Conservation (phyloP, 768 basidiomycete species). For the Pleurotus sapidus region DNA sequence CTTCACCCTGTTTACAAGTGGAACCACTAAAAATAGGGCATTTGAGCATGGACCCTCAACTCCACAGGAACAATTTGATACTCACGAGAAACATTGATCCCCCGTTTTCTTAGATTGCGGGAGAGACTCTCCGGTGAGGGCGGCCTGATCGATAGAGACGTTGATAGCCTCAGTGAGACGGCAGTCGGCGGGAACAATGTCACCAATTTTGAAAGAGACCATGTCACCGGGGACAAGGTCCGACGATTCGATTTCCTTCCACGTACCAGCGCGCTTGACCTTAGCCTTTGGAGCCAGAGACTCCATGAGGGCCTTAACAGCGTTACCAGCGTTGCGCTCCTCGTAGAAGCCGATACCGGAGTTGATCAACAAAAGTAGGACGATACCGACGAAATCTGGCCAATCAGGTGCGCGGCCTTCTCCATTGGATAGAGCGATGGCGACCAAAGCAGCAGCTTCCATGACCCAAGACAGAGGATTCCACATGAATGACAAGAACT, state of each 20-base stretch:
- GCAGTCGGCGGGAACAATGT: slow-evolving; percentile 97
- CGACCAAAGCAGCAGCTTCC: slow-evolving; percentile 94
- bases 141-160: slow-evolving; percentile 97
- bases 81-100: slow-evolving; percentile 98
- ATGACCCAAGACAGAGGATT: slow-evolving; percentile 99
- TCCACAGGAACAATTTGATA: slow-evolving; percentile 19
- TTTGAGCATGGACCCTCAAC: slow-evolving; percentile 1
- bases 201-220: slow-evolving; percentile 98
- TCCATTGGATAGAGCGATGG: slow-evolving; percentile 96
- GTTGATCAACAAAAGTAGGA: slow-evolving; percentile 89
- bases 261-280: slow-evolving; percentile 80
- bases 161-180: slow-evolving; percentile 96
- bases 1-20: slow-evolving; percentile 98
- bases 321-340: slow-evolving; percentile 95
- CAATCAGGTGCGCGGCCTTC: slow-evolving; percentile 85
- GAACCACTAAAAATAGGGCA: slow-evolving; percentile 62
- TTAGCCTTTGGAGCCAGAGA: slow-evolving; percentile 97
- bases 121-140: slow-evolving; percentile 95
- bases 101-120: slow-evolving; percentile 89
- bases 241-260: slow-evolving; percentile 90
- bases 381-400: slow-evolving; percentile 97
- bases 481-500: slow-evolving; percentile 99
- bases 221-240: slow-evolving; percentile 94
- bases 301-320: slow-evolving; percentile 99
- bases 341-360: slow-evolving; percentile 98